These are phyloP conservation scores for Pseudozyma thailandica DNA, from an alignment of 1,284 basidiomycete species.

Conservation along the genomic window DNA sequence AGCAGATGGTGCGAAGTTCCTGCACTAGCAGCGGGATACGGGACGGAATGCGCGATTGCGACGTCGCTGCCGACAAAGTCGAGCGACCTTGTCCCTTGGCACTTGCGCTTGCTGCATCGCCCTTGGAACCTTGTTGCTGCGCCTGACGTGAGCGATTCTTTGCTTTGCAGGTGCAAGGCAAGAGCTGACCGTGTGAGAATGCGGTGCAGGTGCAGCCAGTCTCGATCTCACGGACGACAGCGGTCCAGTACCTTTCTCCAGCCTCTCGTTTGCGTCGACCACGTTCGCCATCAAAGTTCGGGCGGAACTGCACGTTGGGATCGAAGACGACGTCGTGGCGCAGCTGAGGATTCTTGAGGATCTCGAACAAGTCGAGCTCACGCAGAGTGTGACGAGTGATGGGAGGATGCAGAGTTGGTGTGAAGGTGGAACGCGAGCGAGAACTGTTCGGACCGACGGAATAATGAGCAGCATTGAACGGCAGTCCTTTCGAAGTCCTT, in stretches of 20 bases:
- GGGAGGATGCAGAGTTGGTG: slow-evolving; percentile 77
- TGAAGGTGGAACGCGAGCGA: slow-evolving; percentile 42
- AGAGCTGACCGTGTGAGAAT: slow-evolving; percentile 70
- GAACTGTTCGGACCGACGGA: slow-evolving; percentile 14
- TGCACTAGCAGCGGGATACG: slow-evolving; percentile 78
- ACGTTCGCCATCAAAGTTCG: slow-evolving; percentile 69
- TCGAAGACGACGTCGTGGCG: slow-evolving; percentile 91
- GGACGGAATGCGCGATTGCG: slow-evolving; percentile 71
- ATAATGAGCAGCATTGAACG: slow-evolving; percentile 25
- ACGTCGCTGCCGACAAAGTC: not conserved
- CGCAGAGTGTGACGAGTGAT: slow-evolving; percentile 85
- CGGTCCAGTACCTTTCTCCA: slow-evolving; percentile 85
- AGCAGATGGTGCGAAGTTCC: slow-evolving; percentile 83
- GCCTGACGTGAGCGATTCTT: slow-evolving; percentile 13
- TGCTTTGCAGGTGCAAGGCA: slow-evolving; percentile 66
- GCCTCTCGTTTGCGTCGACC: slow-evolving; percentile 79
- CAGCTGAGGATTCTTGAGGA: slow-evolving; percentile 87
- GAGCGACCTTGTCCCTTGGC: not conserved
- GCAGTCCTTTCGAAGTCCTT: slow-evolving; percentile 17
- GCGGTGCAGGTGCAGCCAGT: slow-evolving; percentile 85
- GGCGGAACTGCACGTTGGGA: slow-evolving; percentile 67
- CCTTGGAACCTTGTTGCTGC: not conserved
- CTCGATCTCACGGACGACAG: slow-evolving; percentile 81
- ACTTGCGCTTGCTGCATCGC: not conserved
- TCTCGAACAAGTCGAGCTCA: slow-evolving; percentile 84